Percentiles rank a stretch among this genome's conserved stretches.
Evolutionary conservation across 1,284 basidiomycete species (phyloP).

Genomic region (Blastosporella zonata): DNA sequence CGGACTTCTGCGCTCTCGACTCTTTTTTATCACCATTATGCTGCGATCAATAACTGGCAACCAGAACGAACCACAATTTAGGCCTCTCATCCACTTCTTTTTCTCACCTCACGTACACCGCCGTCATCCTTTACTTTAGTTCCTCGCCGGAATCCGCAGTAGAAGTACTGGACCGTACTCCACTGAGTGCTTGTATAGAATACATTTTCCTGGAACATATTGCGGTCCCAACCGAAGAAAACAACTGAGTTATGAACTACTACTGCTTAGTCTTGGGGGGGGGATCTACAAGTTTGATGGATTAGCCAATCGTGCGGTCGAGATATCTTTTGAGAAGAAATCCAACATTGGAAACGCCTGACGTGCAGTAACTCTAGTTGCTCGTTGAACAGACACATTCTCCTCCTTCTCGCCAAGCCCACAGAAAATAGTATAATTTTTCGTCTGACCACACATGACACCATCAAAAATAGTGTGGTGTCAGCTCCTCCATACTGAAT

Average conservation of each 20-base stretch:
- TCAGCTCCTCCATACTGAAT: constrained; percentile 23
- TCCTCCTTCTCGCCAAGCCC: constrained; percentile 11
- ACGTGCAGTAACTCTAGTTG: constrained; percentile 14
- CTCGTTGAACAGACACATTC: constrained; percentile 11
- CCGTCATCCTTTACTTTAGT: constrained; percentile 16
- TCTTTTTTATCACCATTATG: constrained; percentile 19
- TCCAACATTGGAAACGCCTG: constrained; percentile 20
- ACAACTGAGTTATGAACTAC: no score
- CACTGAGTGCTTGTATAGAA: constrained; percentile 18
- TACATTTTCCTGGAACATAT: constrained; percentile 10
- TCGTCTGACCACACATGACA: constrained; percentile 22
- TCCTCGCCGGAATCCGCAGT: constrained; percentile 14
- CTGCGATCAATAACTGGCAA: constrained; percentile 24
- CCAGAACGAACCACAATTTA: constrained; percentile 18
- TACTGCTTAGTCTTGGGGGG: no score
- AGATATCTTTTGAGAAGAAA: constrained; percentile 2
- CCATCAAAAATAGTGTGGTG: constrained; percentile 22
- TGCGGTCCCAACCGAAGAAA: no score
- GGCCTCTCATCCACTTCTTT: constrained; percentile 14
- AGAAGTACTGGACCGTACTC: constrained; percentile 16
- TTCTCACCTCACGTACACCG: constrained; percentile 8
- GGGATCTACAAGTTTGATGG: no score
- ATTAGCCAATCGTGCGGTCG: no score
- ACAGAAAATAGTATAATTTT: constrained; percentile 19
- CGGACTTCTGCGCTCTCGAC: constrained; percentile 23